Evolutionary conservation across 176 grass and related monocot species (phyloP), one percentile per base, ranked within the genome.

Genomic region (Cenchrus americanus): DNA sequence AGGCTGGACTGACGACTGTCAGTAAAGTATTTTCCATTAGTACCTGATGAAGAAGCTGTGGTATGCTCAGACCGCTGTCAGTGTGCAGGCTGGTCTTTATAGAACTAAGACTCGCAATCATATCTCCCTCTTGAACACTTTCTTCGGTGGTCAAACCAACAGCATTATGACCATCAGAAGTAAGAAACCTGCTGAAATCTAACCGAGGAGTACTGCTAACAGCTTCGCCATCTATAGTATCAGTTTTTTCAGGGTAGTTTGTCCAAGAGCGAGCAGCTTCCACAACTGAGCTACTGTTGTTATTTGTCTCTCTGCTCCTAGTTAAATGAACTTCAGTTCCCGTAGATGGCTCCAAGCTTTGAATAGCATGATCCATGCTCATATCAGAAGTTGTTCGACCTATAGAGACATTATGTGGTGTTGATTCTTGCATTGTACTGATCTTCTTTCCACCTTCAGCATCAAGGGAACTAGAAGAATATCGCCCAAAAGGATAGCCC

Each of bases 11-110:
- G 21, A 66, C 11, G 69, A 37, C 3, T 74, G 37, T 37, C 34
- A 37, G 34, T 37, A 24, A 84, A 81, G 30, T 24, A 69, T 73
- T 40, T 72, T 83, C 76, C 14, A 58, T 54, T 77, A 37, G 6
- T 91, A 99, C 96, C 93, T 79, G 85, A 89, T 96, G 87, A 85
- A 99, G 93, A 87, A 99, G 87, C 82, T 99, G 96, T 7, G 89
- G 89, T 83, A 99, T 87, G 84, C 96, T 99, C 81, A 92, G 84
- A 26, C 81, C 86, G 8, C 75, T 92, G 40, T 94, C 89, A 15
- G 73, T 48, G 85, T 87, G 84, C 17, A 87, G 66, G 57, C 81
- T 96, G 44, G 79, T 85, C 70, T 85, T 97, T 66, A 80, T 84
- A 90, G 87, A 85, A 90, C 66, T 91, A 89, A 80, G 74, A 66